Evolutionary conservation across 495 filamentous ascomycete species (phyloP).

Genomic region (Geoglossum glabrum): DNA sequence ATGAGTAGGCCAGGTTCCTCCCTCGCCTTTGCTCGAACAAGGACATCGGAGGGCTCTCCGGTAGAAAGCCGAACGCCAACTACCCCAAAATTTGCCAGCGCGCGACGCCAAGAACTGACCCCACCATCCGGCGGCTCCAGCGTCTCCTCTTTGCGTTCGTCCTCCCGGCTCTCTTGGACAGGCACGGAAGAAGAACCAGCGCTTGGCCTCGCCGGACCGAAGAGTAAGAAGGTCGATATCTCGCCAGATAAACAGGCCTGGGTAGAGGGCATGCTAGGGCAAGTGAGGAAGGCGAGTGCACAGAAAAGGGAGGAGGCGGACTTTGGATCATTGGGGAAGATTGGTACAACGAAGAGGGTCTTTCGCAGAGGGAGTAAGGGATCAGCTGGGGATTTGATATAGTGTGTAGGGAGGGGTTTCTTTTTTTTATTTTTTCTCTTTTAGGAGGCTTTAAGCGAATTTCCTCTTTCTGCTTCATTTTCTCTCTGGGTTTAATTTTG

Average conservation of each 20-base stretch:
- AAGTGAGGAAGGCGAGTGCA: slow-evolving; percentile 34
- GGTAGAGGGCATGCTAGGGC: slow-evolving; percentile 55
- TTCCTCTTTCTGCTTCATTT: too few species aligned
- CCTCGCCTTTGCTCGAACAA: neutral
- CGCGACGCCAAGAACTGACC: neutral
- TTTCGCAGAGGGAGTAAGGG: slow-evolving; percentile 14
- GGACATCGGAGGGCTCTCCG: neutral
- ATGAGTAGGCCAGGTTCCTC: neutral
- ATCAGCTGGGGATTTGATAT: too few species aligned
- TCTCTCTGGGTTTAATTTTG: too few species aligned
- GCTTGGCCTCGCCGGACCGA: slow-evolving; percentile 43
- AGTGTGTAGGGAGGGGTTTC: too few species aligned
- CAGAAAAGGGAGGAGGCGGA: slow-evolving; percentile 19
- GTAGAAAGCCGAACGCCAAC: neutral
- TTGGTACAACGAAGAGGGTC: slow-evolving; percentile 34
- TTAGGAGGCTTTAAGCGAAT: too few species aligned
- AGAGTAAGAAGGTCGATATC: slow-evolving; percentile 34
- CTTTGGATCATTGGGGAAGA: slow-evolving; percentile 38
- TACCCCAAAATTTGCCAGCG: neutral
- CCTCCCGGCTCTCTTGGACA: slow-evolving; percentile 28
- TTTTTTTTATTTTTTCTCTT: too few species aligned
- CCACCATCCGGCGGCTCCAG: slow-evolving; percentile 7
- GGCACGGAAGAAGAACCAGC: slow-evolving; percentile 35
- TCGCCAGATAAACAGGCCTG: slow-evolving; percentile 43
- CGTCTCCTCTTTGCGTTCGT: slow-evolving; percentile 22